Conservation (phyloP, 177 flowering plant genomes). For the Vitis hybrid region DNA sequence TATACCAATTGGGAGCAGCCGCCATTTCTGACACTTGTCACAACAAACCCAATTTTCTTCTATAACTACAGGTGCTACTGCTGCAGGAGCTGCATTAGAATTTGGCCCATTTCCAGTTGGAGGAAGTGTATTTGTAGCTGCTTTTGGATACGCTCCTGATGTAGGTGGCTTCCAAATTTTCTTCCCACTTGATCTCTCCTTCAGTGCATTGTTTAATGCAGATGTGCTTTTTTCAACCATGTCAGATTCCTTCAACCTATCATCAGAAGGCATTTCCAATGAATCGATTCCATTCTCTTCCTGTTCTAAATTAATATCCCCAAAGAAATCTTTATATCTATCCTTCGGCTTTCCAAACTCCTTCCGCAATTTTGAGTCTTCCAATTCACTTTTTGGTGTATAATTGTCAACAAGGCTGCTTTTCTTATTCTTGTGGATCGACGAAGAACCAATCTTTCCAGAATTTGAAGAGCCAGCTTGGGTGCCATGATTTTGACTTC, state of each 20-base stretch:
- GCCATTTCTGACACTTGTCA: slow-evolving; percentile 80
- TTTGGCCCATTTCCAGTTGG: slow-evolving; percentile 22
- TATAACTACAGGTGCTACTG: slow-evolving; percentile 38
- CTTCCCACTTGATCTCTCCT: slow-evolving; percentile 34
- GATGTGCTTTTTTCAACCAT: slow-evolving; percentile 26
- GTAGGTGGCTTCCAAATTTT: slow-evolving; percentile 30
- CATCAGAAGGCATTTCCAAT: slow-evolving; percentile 28
- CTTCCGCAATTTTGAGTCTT: slow-evolving; percentile 28
- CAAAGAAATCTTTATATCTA: slow-evolving; percentile 49
- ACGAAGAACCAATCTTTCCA: slow-evolving; percentile 26
- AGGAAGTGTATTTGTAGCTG: slow-evolving; percentile 23
- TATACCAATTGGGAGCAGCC: slow-evolving; percentile 75
- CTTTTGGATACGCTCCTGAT: slow-evolving; percentile 29
- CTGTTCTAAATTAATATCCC: slow-evolving; percentile 46
- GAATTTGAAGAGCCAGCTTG: background rate
- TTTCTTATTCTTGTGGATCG: slow-evolving; percentile 31
- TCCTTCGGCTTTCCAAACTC: slow-evolving; percentile 39
- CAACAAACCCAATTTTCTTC: slow-evolving; percentile 85
- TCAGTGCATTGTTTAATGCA: slow-evolving; percentile 23
- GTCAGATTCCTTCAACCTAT: slow-evolving; percentile 36
- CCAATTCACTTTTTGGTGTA: slow-evolving; percentile 19
- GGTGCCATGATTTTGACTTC: slow-evolving; percentile 31
- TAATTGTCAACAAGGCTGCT: slow-evolving; percentile 4
- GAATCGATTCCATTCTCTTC: slow-evolving; percentile 41
- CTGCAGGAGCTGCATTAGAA: slow-evolving; percentile 33